Evolutionary conservation across 148 eudicot genomes (phyloP).

Genomic region (Tetragonia tetragonoides): DNA sequence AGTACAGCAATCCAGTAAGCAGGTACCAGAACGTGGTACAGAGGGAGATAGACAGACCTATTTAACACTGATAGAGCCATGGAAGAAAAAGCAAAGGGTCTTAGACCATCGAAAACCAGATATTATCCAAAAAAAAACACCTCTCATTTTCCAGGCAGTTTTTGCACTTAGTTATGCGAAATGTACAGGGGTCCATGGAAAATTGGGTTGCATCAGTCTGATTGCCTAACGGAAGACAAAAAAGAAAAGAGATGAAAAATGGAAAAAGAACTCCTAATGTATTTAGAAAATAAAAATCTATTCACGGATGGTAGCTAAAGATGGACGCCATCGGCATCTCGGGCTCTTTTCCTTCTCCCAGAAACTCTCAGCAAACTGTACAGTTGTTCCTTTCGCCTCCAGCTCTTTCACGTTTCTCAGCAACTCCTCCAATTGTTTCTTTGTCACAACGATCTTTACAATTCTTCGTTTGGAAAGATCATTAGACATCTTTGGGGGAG

Average conservation of each 20-base stretch:
- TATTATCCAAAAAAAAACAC: constrained; percentile 19
- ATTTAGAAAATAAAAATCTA: constrained; percentile 19
- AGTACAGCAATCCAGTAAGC: too few species aligned
- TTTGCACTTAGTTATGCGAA: constrained; percentile 7
- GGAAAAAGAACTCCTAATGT: constrained; percentile 3
- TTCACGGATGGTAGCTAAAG: constrained; percentile 48
- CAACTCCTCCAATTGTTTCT: constrained; percentile 47
- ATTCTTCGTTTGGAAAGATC: constrained; percentile 25
- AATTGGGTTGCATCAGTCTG: constrained; percentile 35
- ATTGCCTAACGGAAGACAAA: constrained; percentile 2
- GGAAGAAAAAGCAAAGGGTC: constrained; percentile 2
- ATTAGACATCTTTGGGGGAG: constrained; percentile 20
- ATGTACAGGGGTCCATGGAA: constrained; percentile 17
- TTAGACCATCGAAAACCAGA: not conserved
- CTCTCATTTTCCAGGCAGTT: constrained; percentile 30
- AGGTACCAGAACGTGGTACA: too few species aligned
- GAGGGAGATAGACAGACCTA: too few species aligned
- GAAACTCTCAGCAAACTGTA: constrained; percentile 29
- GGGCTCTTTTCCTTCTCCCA: constrained; percentile 23
- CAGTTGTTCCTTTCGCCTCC: constrained; percentile 25
- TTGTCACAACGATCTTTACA: constrained; percentile 51
- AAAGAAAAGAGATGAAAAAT: not conserved
- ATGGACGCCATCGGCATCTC: constrained; percentile 42
- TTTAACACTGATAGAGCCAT: not conserved
- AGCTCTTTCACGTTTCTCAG: constrained; percentile 38